Conservation (phyloP, 345 rosid genomes). For the Eutrema japonicum region DNA sequence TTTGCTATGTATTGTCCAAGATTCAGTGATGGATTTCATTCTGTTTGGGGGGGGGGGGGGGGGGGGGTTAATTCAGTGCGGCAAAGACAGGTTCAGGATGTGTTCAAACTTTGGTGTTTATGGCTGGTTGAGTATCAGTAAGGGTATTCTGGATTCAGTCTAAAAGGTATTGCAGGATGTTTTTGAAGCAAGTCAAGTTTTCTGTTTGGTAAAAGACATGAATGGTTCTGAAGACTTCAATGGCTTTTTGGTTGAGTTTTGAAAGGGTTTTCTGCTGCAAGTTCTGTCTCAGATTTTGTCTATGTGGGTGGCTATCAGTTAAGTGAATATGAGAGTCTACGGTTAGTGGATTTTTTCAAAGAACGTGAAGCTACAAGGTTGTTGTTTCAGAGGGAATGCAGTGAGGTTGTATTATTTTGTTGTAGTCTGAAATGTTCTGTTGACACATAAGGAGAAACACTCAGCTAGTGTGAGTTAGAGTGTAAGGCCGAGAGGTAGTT, state of each 20-base stretch:
- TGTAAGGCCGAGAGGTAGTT: background rate
- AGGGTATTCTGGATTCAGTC: too few species aligned
- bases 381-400: slow-evolving; percentile 22
- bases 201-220: too few species aligned
- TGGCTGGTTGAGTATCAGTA: background rate
- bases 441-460: background rate
- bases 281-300: background rate
- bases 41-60: background rate
- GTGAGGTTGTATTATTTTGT: too few species aligned
- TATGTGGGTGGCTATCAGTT: background rate
- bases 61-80: background rate
- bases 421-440: background rate
- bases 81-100: background rate
- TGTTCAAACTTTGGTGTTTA: background rate
- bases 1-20: background rate
- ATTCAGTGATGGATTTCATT: background rate
- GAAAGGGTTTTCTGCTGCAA: background rate
- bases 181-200: too few species aligned
- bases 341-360: background rate
- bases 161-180: too few species aligned
- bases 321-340: background rate
- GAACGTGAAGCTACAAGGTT: slow-evolving; percentile 16
- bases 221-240: background rate
- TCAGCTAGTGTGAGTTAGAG: background rate
- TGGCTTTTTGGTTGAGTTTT: slow-evolving; percentile 5